phyloP scores from a whole-genome alignment of 2,329 filamentous ascomycete species.

The Thielaviopsis populi region DNA sequence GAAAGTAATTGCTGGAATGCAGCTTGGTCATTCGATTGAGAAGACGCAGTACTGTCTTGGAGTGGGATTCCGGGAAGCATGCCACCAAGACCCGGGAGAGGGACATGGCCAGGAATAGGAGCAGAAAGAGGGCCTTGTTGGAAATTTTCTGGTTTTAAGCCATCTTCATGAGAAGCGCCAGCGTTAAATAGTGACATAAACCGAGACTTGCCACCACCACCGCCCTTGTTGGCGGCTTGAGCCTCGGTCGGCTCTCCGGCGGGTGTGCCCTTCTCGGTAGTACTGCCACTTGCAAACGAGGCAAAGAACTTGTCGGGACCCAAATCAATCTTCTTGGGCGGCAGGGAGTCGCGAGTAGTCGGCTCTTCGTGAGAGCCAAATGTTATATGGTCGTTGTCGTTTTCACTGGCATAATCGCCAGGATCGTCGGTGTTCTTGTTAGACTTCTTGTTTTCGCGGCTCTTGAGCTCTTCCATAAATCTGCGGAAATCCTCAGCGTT shows the following conservation, averaged over 20 bases:
- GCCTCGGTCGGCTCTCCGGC: slow-evolving; percentile 32
- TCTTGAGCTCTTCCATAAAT: slow-evolving; percentile 83
- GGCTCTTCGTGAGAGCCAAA: slow-evolving; percentile 1
- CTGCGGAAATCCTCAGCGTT: slow-evolving; percentile 87
- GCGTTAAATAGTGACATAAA: slow-evolving; percentile 70
- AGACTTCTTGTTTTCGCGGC: slow-evolving; percentile 27
- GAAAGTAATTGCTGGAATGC: slow-evolving; percentile 71
- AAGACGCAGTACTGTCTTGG: slow-evolving; percentile 31
- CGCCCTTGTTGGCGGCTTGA: slow-evolving; percentile 23
- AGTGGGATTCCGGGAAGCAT: slow-evolving; percentile 20
- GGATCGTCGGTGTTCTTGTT: slow-evolving; percentile 11
- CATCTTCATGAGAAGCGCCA: slow-evolving; percentile 21
- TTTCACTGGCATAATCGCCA: slow-evolving; percentile 25
- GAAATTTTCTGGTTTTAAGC: slow-evolving; percentile 5
- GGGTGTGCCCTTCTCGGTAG: slow-evolving; percentile 36
- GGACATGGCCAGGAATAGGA: slow-evolving; percentile 9
- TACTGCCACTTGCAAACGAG: slow-evolving; percentile 31
- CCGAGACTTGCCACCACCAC: slow-evolving; percentile 40
- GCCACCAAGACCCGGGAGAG: slow-evolving; percentile 6
- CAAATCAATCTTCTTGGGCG: slow-evolving; percentile 34
- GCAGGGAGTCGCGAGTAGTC: slow-evolving; percentile 13
- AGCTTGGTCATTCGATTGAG: slow-evolving; percentile 49
- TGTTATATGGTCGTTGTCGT: slow-evolving; percentile 16
- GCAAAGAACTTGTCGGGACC: slow-evolving; percentile 68
- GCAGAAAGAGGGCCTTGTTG: slow-evolving; percentile 14